Evolutionary conservation across 176 grass and related monocot genomes (phyloP), one percentile per base, ranked within the genome.

Genomic region (Tillandsia fasciculata): DNA sequence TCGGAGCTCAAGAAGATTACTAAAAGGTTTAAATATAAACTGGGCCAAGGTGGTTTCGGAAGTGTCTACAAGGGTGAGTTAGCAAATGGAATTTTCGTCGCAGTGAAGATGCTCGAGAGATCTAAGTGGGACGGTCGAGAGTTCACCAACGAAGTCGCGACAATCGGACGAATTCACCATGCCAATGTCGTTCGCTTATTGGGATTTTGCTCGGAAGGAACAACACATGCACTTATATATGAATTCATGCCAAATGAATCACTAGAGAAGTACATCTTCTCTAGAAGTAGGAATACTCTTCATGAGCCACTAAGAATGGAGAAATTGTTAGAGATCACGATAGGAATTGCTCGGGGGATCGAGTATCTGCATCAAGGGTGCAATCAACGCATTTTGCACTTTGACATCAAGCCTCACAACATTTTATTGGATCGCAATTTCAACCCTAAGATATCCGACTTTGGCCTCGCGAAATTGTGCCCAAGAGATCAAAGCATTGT

Each of bases 321-420:
- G 22, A 69, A 69, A 17, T 50, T 69, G 48, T 18, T 20, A 3
- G 15, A 24, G n/a, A 69, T 69, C 13, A 47, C 66, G 1, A 22
- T 11, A 11, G 66, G 66, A 7, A 69, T 69, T 23, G 66, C 66
- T 13, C 48, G n/a, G 8, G 66, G 66, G 2, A 50, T 69, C 42
- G 66, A 69, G 8, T 69, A 69, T 50, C 22, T 69, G 66, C 48
- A 69, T 22, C 66, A 69, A 50, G 66, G 66, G 9, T 69, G 66
- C 42, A 17, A 51, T 50, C 66, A 69, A 51, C 66, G 66, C 48
- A 69, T 69, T n/a, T 20, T 69, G 2, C 66, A 69, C 14, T 69
- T 69, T 11, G 66, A 69, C 66, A 69, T 69, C 66, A 69, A 69
- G 8, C 48, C 48, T 22, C 66, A 68, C 48, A 67, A 67, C 3